Evolutionary conservation across 805 yeast species (phyloP), one percentile per base, ranked within the genome.

Genomic region (Wilhelminamyces savonicus): DNA sequence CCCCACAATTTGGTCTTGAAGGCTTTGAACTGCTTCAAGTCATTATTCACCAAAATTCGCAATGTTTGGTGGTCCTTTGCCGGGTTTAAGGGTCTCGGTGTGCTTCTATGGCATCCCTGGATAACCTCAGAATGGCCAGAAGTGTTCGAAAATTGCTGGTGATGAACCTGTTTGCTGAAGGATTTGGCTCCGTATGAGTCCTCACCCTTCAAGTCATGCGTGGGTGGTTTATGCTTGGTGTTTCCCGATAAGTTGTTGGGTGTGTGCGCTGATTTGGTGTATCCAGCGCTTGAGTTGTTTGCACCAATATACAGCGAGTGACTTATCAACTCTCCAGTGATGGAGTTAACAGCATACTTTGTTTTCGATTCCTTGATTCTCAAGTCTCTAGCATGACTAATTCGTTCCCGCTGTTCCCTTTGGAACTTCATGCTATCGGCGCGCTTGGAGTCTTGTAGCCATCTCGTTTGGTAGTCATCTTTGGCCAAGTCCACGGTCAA

Each of bases 1-100:
- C 97, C 97, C 98, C 98, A 90, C 23, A 92, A 67, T 50, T 87
- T 87, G 19, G 79, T 75, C 57, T 87, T 86, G 43, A 69, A 71
- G 41, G 79, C 63, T 43, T 73, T 74, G 33, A 82, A 56, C 4
- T 64, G 62, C 52, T 73, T 77, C 30, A 74, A 56, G 26, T 56
- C 70, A 5, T 79, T 85, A 44, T 71, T 75, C 35, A 72, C 66
- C 36, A 62, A 65, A 3, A 81, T 68, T 42, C 97, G 68, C 39
- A 84, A 64, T 0, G 94, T 78, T 39, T 78, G 71, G 30, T 67
- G 61, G 32, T 69, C 68, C 16, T 51, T 42, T 11, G 39, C 37
- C 22, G 69, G 37, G 35, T 66, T 68, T 3, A 41, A 35, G 16
- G 73, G 66, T 35, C 96, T 67, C 2, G 67, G 61, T 0, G 73